A percentile compares a stretch with the other conserved stretches of the same genome.
Evolutionary conservation across 306 rosid genomes (phyloP).

Genomic region (Sindora glabra): DNA sequence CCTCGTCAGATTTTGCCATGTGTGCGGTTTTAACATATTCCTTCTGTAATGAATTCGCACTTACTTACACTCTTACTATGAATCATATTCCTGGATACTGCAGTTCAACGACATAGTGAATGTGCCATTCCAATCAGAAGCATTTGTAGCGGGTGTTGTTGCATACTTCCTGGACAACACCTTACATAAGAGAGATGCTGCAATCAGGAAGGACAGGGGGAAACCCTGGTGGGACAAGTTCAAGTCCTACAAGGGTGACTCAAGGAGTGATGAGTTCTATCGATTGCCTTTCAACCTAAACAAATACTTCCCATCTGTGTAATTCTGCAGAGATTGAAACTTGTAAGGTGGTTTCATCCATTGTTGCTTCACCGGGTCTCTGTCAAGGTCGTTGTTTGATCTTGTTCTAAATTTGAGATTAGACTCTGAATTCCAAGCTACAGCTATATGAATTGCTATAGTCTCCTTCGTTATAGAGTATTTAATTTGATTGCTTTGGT

Average conservation of each 20-base stretch:
- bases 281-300: slow-evolving; percentile 89
- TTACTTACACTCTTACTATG: slow-evolving; percentile 1
- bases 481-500: slow-evolving; percentile 37
- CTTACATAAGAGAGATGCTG: slow-evolving; percentile 47
- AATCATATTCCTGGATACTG: slow-evolving; percentile 12
- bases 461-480: slow-evolving; percentile 29
- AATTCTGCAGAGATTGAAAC: slow-evolving; percentile 17
- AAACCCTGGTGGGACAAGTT: slow-evolving; percentile 98
- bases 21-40: too few species aligned
- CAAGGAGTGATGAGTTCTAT: slow-evolving; percentile 90
- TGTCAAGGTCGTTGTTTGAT: slow-evolving; percentile 7
- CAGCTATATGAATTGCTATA: slow-evolving; percentile 29
- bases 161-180: slow-evolving; percentile 94
- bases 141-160: slow-evolving; percentile 77
- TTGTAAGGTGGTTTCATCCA: slow-evolving; percentile 10
- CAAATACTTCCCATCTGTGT: slow-evolving; percentile 96
- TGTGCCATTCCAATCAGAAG: slow-evolving; percentile 85
- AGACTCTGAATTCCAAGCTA: slow-evolving; percentile 14
- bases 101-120: slow-evolving; percentile 95
- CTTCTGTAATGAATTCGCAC: background rate
- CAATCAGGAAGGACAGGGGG: slow-evolving; percentile 82
- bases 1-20: too few species aligned
- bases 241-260: slow-evolving; percentile 63
- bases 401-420: slow-evolving; percentile 19
- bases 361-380: slow-evolving; percentile 18